Evolutionary conservation across 2,329 filamentous ascomycete genomes (phyloP).

Genomic region (Alternaria tenuissima): DNA sequence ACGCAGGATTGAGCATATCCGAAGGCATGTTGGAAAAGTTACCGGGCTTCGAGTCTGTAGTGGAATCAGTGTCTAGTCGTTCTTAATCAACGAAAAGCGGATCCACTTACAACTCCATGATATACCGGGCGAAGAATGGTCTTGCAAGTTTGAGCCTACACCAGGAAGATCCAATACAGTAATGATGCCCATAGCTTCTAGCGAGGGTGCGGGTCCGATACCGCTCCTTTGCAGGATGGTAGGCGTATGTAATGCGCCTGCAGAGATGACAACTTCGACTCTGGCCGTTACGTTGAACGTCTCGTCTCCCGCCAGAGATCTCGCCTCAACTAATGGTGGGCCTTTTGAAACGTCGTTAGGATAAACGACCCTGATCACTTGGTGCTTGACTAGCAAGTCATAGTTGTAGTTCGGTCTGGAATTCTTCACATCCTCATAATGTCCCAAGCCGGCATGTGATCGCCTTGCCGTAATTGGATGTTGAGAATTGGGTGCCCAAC

Average conservation of each 20-base stretch:
- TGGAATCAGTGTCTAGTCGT: not conserved
- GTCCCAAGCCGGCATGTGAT: conserved; percentile 19
- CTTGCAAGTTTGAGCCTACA: conserved; percentile 69
- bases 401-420: conserved; percentile 14
- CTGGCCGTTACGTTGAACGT: conserved; percentile 1
- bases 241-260: conserved; percentile 62
- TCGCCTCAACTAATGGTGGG: conserved; percentile 40
- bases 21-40: conserved; percentile 13
- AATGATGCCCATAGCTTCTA: conserved; percentile 59
- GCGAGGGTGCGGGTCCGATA: conserved; percentile 59
- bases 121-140: conserved; percentile 53
- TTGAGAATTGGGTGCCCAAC: conserved; percentile 15
- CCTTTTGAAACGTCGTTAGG: conserved; percentile 3
- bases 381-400: conserved; percentile 13
- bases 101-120: conserved; percentile 7
- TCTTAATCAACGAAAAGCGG: not conserved
- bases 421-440: conserved; percentile 11
- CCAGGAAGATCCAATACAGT: conserved; percentile 63
- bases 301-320: conserved; percentile 3
- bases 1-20: conserved; percentile 12
- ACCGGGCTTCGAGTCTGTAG: conserved; percentile 6
- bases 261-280: conserved; percentile 43
- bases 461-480: conserved; percentile 12
- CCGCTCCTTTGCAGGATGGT: conserved; percentile 68
- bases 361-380: conserved; percentile 13